A percentile compares a stretch with the other conserved stretches of the same genome.
phyloP scores from a whole-genome alignment of 106 monocot genomes.

The Allium cepa region DNA sequence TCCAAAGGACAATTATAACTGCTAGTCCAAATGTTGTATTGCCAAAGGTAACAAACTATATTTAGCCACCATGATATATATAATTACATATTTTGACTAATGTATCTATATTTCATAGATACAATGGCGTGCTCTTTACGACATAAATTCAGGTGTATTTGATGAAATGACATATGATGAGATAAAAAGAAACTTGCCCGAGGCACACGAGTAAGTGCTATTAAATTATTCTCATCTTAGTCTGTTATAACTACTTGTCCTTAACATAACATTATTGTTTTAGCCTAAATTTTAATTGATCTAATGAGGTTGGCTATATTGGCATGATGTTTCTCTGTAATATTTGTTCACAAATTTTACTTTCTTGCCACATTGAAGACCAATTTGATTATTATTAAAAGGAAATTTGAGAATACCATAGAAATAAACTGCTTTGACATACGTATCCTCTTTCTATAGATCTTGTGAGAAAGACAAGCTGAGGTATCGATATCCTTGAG shows the following conservation, averaged over 20 bases:
- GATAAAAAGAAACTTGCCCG: slow-evolving; percentile 91
- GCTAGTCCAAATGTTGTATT: slow-evolving; percentile 43
- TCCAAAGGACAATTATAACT: slow-evolving; percentile 85
- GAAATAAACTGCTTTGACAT: neutral
- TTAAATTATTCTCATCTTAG: no score
- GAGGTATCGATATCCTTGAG: slow-evolving; percentile 94
- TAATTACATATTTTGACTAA: neutral
- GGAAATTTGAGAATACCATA: no score
- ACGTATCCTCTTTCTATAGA: slow-evolving; percentile 23
- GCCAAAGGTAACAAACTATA: neutral
- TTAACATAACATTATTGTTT: no score
- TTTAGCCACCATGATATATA: neutral
- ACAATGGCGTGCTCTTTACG: slow-evolving; percentile 99
- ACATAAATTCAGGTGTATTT: slow-evolving; percentile 94
- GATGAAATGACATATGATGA: slow-evolving; percentile 99
- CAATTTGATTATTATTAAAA: no score
- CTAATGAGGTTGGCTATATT: no score
- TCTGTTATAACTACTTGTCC: no score
- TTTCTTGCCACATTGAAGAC: no score
- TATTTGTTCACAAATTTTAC: no score
- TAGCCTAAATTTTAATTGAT: no score
- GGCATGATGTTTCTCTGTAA: no score
- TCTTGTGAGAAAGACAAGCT: slow-evolving; percentile 88
- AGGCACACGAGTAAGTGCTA: slow-evolving; percentile 79
- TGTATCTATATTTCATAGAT: slow-evolving; percentile 37